Percentiles rank a stretch among this genome's conserved stretches.
Conservation (phyloP, 1,139 yeast genomes). For the Geotrichum reessii region DNA sequence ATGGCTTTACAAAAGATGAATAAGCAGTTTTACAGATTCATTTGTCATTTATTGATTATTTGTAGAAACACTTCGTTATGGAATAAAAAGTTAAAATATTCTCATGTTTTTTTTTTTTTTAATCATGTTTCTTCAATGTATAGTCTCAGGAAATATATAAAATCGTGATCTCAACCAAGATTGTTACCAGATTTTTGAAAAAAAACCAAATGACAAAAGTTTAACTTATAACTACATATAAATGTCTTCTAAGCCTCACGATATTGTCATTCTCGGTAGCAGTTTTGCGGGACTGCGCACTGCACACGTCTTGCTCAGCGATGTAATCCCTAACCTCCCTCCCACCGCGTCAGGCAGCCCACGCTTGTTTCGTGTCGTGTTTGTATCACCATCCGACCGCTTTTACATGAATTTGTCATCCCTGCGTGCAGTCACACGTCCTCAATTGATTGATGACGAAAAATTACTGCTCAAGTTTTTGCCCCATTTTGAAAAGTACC, state of each 20-base stretch:
- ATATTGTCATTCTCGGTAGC: slow-evolving; percentile 28
- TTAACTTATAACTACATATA: too few relatives aligned
- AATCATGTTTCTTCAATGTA: too few relatives aligned
- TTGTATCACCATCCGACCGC: slow-evolving; percentile 22
- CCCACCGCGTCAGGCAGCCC: not conserved
- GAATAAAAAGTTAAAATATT: too few relatives aligned
- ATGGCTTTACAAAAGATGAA: too few relatives aligned
- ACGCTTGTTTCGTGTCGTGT: slow-evolving; percentile 19
- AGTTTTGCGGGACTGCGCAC: slow-evolving; percentile 25
- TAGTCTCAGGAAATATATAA: too few relatives aligned
- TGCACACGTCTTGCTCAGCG: slow-evolving; percentile 20
- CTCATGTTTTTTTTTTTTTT: too few relatives aligned
- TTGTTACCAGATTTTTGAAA: too few relatives aligned
- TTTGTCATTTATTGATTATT: too few relatives aligned
- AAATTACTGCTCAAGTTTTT: slow-evolving; percentile 20
- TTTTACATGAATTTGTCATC: slow-evolving; percentile 25
- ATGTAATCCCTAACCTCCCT: slow-evolving; percentile 13
- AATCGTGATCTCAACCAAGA: too few relatives aligned
- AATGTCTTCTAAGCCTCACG: slow-evolving; percentile 11
- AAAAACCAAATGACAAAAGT: too few relatives aligned
- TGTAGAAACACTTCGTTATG: too few relatives aligned
- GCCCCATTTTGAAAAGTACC: slow-evolving; percentile 19
- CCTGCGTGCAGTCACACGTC: slow-evolving; percentile 28
- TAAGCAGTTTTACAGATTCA: too few relatives aligned
- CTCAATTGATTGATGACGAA: slow-evolving; percentile 20